Evolutionary conservation across 805 yeast genomes (phyloP), one percentile per base, ranked within the genome.

Genomic region (Zygoascus bituminiphila): DNA sequence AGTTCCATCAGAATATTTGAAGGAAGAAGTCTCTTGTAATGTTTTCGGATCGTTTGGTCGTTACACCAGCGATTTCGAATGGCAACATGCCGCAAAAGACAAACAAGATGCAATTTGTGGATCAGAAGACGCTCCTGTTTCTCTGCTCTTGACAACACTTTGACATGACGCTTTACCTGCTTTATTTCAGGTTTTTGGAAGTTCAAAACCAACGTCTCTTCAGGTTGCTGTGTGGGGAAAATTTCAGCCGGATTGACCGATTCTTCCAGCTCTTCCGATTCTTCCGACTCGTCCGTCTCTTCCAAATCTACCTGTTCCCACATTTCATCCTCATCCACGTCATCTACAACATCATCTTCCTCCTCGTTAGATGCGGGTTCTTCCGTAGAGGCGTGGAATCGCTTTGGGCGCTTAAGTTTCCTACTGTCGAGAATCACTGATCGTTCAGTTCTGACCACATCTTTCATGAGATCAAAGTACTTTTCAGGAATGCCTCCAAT

Each of bases 1-100:
- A 83, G 61, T 48, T 81, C 75, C 4, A 66, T 66, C 31, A 70
- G 64, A 0, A 78, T 63, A 3, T 66, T 63, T 0, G 65, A 64
- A 0, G 93, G 79, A 0, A 86, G 69, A 1, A 73, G 56, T 14
- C 64, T 64, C 21, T 70, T 62, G 12, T 88, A 63, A 8, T 57
- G 54, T 15, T 55, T 46, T 15, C 73, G 69, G 0, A 85, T 58
- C 2, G 54, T 51, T 1, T 60, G 57, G 52, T 78, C 76, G 50
- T 76, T 77, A 51, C 88, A 75, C 96, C 96, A 89, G 5, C 66
- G 55, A 60, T 89, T 91, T 22, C 95, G 72, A 2, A 78, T 57
- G 0, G 71, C 70, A 0, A 88, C 93, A 61, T 86, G 94, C 1
- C 74, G 60, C 47, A 84, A 63, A 77, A 87, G 76, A 21, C 74